These are phyloP conservation scores for Mycosphaerella sp. DNA, from an alignment of 2,329 filamentous ascomycete species.

Conservation along the genomic window DNA sequence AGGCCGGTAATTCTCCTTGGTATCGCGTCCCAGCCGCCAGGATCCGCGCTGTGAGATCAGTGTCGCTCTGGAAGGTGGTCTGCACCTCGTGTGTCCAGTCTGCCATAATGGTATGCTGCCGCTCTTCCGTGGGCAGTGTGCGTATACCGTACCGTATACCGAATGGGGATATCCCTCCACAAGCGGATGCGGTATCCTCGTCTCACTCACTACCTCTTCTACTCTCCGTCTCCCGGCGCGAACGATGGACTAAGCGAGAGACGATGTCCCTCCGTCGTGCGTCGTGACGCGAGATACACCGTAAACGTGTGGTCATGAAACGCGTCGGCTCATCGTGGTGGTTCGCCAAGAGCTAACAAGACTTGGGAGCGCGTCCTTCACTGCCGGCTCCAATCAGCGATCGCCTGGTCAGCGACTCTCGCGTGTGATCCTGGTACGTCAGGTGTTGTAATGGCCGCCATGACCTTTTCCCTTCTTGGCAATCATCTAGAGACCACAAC, in stretches of 20 bases:
- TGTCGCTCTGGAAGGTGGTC: slow-evolving; percentile 17
- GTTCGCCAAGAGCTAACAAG: neutral
- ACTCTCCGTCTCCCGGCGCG: no score
- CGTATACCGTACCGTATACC: no score
- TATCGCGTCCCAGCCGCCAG: slow-evolving; percentile 14
- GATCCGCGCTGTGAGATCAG: slow-evolving; percentile 16
- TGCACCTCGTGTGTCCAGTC: slow-evolving; percentile 14
- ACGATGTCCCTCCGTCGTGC: no score
- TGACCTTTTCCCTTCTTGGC: neutral
- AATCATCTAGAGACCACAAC: neutral
- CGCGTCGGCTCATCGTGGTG: neutral
- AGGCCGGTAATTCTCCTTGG: slow-evolving; percentile 23
- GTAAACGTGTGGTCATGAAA: neutral
- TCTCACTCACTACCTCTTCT: no score
- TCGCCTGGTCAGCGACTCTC: neutral
- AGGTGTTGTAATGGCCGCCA: neutral
- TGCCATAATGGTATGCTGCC: neutral
- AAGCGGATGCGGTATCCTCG: no score
- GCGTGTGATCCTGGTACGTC: neutral
- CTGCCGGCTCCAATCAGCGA: neutral
- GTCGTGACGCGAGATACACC: neutral
- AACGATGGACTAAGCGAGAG: no score
- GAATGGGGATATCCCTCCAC: no score
- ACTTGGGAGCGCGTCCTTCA: neutral
- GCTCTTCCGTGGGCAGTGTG: no score